Evolutionary conservation across 2,329 filamentous ascomycete species (phyloP).

Genomic region (Fusarium circinatum): DNA sequence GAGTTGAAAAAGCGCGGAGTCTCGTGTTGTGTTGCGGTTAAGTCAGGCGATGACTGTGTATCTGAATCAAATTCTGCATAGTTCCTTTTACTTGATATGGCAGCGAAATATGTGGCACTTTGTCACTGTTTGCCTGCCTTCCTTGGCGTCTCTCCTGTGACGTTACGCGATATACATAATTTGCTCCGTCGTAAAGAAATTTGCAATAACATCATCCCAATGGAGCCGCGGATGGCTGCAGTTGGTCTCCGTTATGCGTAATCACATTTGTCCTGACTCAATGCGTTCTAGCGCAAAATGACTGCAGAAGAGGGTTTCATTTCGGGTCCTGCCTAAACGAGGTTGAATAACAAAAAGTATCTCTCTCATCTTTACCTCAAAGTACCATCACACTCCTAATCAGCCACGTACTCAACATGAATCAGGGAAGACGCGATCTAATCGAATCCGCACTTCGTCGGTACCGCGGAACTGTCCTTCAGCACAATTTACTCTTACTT

Average conservation of each 20-base stretch:
- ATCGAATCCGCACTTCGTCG: not conserved
- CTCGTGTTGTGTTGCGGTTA: not conserved
- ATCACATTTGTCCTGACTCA: not conserved
- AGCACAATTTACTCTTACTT: not conserved
- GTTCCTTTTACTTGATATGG: accelerated
- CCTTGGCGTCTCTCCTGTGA: not conserved
- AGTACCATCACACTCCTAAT: not conserved
- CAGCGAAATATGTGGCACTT: accelerated
- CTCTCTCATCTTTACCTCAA: not conserved
- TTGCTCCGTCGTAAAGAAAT: not conserved
- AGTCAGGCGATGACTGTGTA: not conserved
- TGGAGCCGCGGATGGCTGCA: no score
- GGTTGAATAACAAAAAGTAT: not conserved
- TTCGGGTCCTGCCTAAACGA: not conserved
- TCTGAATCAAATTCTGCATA: not conserved
- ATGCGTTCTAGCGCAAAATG: not conserved
- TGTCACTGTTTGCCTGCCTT: accelerated
- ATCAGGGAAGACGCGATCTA: not conserved
- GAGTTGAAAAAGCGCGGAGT: not conserved
- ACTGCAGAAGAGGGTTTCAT: not conserved
- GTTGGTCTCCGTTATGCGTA: not conserved
- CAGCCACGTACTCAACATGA: not conserved
- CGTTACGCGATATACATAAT: no score
- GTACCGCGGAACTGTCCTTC: accelerated
- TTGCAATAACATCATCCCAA: not conserved